Evolutionary conservation across 805 yeast genomes (phyloP).

Genomic region (Lipomyces sp.): DNA sequence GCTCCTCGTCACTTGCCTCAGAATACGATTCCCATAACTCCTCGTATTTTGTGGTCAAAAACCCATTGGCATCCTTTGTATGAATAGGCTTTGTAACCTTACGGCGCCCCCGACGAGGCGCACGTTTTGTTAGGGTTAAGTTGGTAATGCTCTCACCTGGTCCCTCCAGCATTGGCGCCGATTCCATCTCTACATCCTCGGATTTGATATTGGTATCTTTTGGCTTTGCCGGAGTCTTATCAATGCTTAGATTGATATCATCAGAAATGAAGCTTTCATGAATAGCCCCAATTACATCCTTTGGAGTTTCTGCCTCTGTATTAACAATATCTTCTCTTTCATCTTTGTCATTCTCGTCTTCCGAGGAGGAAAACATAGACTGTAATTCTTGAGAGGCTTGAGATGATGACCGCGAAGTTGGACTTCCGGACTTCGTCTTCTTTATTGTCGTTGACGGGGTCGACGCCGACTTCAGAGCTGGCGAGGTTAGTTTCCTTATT

Average conservation of each 20-base stretch:
- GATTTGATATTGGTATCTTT: not conserved
- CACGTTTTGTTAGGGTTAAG: not conserved
- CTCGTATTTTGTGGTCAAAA: conserved; percentile 13
- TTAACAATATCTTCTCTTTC: conserved; percentile 6
- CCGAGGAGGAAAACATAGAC: conserved; percentile 19
- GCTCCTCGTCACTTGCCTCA: conserved; percentile 23
- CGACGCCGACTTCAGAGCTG: not conserved
- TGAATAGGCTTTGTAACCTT: conserved; percentile 20
- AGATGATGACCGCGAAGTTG: not conserved
- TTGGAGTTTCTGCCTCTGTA: not conserved
- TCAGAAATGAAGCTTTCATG: not conserved
- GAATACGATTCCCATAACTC: conserved; percentile 27
- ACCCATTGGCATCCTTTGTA: conserved; percentile 24
- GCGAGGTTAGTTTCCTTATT: not conserved
- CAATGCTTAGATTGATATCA: conserved; percentile 6
- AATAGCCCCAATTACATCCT: conserved; percentile 1
- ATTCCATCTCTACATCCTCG: not conserved
- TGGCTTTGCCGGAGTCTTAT: not conserved
- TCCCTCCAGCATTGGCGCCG: conserved; percentile 8
- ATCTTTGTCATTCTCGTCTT: conserved; percentile 16
- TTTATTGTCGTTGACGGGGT: not conserved
- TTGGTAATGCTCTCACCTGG: not conserved
- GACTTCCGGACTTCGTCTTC: not conserved
- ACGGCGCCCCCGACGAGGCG: conserved; percentile 18
- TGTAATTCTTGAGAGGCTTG: conserved; percentile 8